Percentiles rank a stretch among this genome's conserved stretches.
Conservation (phyloP, 139 green algal species). For the Closterium sp. region DNA sequence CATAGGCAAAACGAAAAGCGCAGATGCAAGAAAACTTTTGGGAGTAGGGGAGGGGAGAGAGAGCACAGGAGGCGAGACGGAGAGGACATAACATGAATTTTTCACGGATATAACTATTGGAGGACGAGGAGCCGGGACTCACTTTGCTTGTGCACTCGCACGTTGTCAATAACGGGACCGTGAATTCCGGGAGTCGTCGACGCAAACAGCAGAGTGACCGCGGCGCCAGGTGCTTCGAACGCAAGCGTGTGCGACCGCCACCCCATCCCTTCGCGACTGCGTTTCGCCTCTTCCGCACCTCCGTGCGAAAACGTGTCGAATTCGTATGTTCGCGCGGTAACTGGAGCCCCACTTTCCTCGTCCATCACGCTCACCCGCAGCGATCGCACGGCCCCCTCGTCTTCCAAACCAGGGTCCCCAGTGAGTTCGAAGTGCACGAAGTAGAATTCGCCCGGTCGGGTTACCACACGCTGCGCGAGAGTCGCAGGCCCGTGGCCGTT, state of each 20-base stretch:
- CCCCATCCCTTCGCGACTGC: background rate
- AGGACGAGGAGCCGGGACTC: too few relatives aligned
- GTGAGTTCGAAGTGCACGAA: background rate
- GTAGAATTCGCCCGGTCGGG: background rate
- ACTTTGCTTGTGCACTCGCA: conserved; percentile 6
- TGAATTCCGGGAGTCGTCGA: background rate
- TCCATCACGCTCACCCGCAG: background rate
- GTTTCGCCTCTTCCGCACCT: background rate
- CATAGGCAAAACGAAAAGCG: background rate
- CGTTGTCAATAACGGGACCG: background rate
- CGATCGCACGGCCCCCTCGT: background rate
- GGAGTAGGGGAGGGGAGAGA: background rate
- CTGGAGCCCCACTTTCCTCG: background rate
- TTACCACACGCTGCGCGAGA: background rate
- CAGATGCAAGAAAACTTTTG: background rate
- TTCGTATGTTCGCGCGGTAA: conserved; percentile 4
- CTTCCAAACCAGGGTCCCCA: background rate
- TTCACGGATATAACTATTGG: too few relatives aligned
- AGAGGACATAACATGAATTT: background rate
- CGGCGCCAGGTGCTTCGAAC: background rate
- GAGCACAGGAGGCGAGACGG: background rate
- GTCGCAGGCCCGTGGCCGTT: background rate
- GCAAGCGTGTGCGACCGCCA: background rate
- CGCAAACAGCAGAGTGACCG: background rate
- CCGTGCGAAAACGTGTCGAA: conserved; percentile 6